Base-by-base conservation (phyloP, 176 grass and related monocot species). In the Triticum dicoccoides region DNA sequence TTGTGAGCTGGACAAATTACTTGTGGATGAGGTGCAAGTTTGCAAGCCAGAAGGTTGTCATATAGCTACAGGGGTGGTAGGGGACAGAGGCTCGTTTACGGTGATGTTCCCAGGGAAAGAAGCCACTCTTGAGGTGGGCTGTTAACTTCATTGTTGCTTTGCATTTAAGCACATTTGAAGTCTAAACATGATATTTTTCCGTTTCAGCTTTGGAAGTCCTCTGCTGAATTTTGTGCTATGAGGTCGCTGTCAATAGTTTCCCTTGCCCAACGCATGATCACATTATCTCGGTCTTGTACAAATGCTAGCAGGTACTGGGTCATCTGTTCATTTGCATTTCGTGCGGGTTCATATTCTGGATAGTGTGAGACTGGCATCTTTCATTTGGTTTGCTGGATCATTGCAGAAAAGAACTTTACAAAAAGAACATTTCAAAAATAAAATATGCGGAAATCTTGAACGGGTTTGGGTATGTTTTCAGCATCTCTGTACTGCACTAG, bases 151-250 rank as follows among this genome's bases (percentile, higher is more conserved):
- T 11, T 72, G 72, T 81, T 20, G 18, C 61, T 80, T 79, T 74
- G 17, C 80, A 62, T 84, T 56, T 82, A 71, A 84, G 23, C 52
- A 81, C 20, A 39, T 39, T 33, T 78, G 20, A 72, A 54, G 29
- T 91, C 66, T 86, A 51, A 87, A 37, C 32, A 91, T 83, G 71
- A 69, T 80, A 32, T 65, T 73, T 78, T 70, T 89, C 47, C 82
- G 25, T 82, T 95, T 92, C 93, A 98, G 95, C 86, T 98, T 88
- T 98, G 93, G 93, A 95, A 93, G 82, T 88, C 91, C 70, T 98
- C 95, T 68, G 76, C 93, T 29, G 95, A 98, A 89, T 95, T 98
- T 81, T 98, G 89, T 89, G 95, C 95, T 63, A 98, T 93, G 93
- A 98, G 95, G 87, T 95, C 93, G 71, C 85, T 98, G 64, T 88